Evolutionary conservation across 1,139 yeast species (phyloP), one percentile per base, ranked within the genome.

Genomic region (Kodamaea plutei): DNA sequence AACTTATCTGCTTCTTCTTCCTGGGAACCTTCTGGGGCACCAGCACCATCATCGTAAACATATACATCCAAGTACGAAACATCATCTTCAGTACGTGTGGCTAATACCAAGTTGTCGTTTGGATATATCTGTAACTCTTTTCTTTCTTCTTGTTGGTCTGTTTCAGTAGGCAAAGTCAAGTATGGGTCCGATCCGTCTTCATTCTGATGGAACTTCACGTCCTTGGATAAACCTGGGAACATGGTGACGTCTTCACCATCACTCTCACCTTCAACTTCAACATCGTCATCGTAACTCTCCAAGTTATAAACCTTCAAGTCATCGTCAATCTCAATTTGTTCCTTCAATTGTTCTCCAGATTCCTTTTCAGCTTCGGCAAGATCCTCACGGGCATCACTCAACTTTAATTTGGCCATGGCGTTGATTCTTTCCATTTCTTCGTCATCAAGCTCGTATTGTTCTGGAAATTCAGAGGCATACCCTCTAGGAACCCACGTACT

Each of bases 401-500:
- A 64, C 54, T 88, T 88, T 47, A 89, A 66, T 40, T 82, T 75
- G 26, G 97, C 95, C 75, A 91, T 73, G 42, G 80, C 79, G 40
- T 81, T 77, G 52, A 91, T 88, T 60, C 96, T 76, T 38, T 78
- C 93, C 85, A 91, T 81, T 59, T 91, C 99, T 37, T 75, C 93
- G 42, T 91, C 97, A 47, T 88, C 79, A 37, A 91, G 64, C 45
- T 85, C 95, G 51, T 87, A 88, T 52, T 84, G 76, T 47, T 79
- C 85, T 4, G 98, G 98, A 52, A 82, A 84, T 56, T 89, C 96
- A 23, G 95, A 76, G 17, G 98, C 94, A 56, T 73, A 84, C 8
- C 99, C 99, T 50, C 96, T 76, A 29, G 97, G 97, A 20, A 91
- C 96, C 97, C 98, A 91, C 31, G 82, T 66, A 30, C 93, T 81